These are phyloP conservation scores for Taphrina communis DNA, from an alignment of 1,139 yeast genomes.

Conservation along the genomic window DNA sequence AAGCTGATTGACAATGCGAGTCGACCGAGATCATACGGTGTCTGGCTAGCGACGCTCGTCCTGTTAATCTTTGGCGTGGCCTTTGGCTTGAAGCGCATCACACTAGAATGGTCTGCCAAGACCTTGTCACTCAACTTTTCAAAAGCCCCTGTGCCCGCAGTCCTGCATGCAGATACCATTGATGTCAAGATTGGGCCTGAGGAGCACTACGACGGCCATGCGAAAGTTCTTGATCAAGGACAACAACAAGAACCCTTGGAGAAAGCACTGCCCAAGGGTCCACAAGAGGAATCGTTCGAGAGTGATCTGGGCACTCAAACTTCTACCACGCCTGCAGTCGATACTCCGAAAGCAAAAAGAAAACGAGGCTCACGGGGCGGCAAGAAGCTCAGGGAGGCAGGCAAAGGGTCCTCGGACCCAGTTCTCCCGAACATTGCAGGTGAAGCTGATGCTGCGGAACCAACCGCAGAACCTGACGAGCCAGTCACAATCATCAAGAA, in stretches of 20 bases:
- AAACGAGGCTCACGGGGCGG: slow-evolving; percentile 40
- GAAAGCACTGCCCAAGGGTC: slow-evolving; percentile 6
- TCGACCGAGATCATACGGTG: not conserved
- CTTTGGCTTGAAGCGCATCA: slow-evolving; percentile 16
- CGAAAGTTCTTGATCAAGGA: not conserved
- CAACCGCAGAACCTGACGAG: slow-evolving; percentile 2
- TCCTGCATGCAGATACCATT: not conserved
- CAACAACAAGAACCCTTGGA: not conserved
- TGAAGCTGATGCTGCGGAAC: slow-evolving; percentile 5
- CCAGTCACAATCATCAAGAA: slow-evolving; percentile 19
- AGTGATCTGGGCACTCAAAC: not conserved
- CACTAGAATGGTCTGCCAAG: slow-evolving; percentile 10
- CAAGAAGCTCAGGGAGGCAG: slow-evolving; percentile 18
- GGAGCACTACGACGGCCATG: not conserved
- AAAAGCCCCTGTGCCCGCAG: not conserved
- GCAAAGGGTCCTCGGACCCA: not conserved
- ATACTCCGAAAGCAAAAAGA: slow-evolving; percentile 26
- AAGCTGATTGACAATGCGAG: slow-evolving; percentile 12
- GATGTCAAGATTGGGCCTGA: not conserved
- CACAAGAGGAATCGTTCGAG: slow-evolving; percentile 2
- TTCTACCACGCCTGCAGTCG: not conserved
- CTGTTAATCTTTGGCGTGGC: not conserved
- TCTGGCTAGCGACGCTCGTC: slow-evolving; percentile 10
- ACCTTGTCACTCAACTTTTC: slow-evolving; percentile 8
- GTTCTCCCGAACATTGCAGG: not conserved